Evolutionary conservation across 1,284 basidiomycete species (phyloP).

Genomic region (Schizophyllum amplum): DNA sequence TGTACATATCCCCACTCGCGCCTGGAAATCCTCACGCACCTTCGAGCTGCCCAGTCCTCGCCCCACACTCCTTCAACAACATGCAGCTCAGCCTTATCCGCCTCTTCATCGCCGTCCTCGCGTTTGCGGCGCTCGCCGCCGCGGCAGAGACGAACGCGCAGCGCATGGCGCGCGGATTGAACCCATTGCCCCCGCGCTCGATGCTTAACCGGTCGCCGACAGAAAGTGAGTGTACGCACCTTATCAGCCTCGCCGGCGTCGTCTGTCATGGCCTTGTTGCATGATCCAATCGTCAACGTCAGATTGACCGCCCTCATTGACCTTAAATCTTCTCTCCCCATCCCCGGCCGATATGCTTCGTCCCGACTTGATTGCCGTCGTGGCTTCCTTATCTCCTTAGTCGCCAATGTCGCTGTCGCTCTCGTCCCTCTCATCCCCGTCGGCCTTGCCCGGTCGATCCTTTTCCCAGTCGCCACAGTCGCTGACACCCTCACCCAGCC

Average conservation of each 20-base stretch:
- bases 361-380: no score
- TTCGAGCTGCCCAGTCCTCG: background rate
- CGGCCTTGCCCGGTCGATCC: no score
- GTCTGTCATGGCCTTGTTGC: no score
- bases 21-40: no score
- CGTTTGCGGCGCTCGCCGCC: constrained; percentile 4
- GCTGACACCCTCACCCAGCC: background rate
- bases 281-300: no score
- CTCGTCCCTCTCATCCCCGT: no score
- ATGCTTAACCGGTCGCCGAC: constrained; percentile 5
- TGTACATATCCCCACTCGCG: background rate
- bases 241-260: no score
- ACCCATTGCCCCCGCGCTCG: constrained; percentile 24
- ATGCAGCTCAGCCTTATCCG: background rate
- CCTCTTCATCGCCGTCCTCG: background rate
- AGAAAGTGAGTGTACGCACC: background rate
- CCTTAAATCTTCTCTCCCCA: no score
- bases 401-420: no score
- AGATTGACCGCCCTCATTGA: no score
- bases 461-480: background rate
- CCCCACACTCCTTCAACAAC: background rate
- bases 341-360: no score
- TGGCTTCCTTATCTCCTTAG: no score
- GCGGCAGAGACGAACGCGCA: constrained; percentile 39
- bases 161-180: constrained; percentile 42